Percentiles rank a stretch among this genome's conserved stretches.
Evolutionary conservation across 352 stramenopile species (phyloP).

Genomic region (Phytophthora sp.): DNA sequence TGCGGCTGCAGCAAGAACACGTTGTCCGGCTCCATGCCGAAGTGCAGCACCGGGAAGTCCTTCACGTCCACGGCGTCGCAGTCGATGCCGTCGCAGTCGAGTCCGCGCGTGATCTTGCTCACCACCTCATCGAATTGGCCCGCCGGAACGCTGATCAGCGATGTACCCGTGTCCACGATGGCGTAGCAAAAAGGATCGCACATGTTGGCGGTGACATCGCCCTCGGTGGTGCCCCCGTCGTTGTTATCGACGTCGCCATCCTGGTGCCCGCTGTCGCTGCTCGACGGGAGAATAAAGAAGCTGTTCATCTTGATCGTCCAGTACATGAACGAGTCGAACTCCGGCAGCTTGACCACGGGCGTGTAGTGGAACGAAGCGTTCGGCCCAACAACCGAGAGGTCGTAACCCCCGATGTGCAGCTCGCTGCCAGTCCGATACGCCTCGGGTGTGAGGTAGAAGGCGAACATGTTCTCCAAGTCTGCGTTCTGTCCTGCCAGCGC

Average conservation of each 20-base stretch:
- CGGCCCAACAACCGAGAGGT: conserved; percentile 76
- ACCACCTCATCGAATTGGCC: conserved; percentile 71
- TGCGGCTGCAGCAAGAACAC: conserved; percentile 79
- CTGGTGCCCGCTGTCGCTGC: not conserved
- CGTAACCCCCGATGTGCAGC: conserved; percentile 85
- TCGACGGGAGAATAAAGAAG: conserved; percentile 40
- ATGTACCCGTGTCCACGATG: conserved; percentile 91
- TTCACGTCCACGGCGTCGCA: conserved; percentile 57
- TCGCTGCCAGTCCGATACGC: conserved; percentile 73
- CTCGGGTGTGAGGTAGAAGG: conserved; percentile 86
- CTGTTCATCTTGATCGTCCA: conserved; percentile 85
- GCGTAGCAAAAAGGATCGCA: conserved; percentile 84
- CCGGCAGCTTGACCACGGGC: conserved; percentile 81
- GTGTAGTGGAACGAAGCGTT: conserved; percentile 91
- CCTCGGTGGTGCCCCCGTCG: not conserved
- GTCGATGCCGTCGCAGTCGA: conserved; percentile 72
- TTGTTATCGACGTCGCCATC: not conserved
- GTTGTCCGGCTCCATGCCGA: conserved; percentile 88
- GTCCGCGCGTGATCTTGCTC: conserved; percentile 56
- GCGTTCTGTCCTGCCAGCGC: conserved; percentile 66
- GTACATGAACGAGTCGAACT: conserved; percentile 85
- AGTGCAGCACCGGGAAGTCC: conserved; percentile 73
- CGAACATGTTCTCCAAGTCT: conserved; percentile 86
- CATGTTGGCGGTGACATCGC: conserved; percentile 44
- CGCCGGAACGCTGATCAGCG: conserved; percentile 83